A percentile compares a stretch with the other conserved stretches of the same genome.
These are phyloP conservation scores for Styphnolobium japonicum DNA, from an alignment of 306 rosid species.

Conservation along the genomic window DNA sequence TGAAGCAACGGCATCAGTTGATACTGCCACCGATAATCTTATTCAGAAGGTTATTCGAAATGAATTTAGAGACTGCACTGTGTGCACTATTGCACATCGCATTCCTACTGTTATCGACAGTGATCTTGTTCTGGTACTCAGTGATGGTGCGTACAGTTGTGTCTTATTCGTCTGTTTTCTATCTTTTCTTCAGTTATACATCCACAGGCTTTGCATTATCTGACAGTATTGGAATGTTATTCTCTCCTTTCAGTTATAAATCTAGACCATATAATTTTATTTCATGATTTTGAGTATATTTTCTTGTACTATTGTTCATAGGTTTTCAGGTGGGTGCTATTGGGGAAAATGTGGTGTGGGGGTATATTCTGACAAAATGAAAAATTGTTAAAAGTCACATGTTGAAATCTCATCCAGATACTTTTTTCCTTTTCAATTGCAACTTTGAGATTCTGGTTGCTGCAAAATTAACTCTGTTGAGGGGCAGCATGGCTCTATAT, in stretches of 20 bases:
- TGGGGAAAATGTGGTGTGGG: too few species aligned
- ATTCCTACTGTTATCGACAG: slow-evolving; percentile 97
- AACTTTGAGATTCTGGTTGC: neutral
- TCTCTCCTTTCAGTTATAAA: neutral
- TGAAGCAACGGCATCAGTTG: slow-evolving; percentile 99
- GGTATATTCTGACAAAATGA: too few species aligned
- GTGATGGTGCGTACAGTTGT: slow-evolving; percentile 67
- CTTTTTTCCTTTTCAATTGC: neutral
- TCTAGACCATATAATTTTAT: neutral
- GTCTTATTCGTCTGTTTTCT: neutral
- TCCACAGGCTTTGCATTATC: neutral
- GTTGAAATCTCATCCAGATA: neutral
- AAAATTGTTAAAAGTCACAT: neutral
- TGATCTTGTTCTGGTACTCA: slow-evolving; percentile 87
- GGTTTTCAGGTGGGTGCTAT: too few species aligned
- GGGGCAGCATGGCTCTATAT: neutral
- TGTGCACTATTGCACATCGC: slow-evolving; percentile 95
- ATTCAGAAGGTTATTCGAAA: slow-evolving; percentile 90
- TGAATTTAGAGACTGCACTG: slow-evolving; percentile 88
- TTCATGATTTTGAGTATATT: neutral
- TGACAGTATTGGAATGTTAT: neutral
- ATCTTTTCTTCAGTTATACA: neutral
- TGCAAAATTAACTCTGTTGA: neutral
- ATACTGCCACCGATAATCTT: slow-evolving; percentile 86
- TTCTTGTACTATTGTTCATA: neutral